Percentiles rank a stretch among this genome's conserved stretches.
These are phyloP conservation scores for Actinomortierella ambigua DNA, from an alignment of 371 early-diverging fungal species.

Conservation along the genomic window DNA sequence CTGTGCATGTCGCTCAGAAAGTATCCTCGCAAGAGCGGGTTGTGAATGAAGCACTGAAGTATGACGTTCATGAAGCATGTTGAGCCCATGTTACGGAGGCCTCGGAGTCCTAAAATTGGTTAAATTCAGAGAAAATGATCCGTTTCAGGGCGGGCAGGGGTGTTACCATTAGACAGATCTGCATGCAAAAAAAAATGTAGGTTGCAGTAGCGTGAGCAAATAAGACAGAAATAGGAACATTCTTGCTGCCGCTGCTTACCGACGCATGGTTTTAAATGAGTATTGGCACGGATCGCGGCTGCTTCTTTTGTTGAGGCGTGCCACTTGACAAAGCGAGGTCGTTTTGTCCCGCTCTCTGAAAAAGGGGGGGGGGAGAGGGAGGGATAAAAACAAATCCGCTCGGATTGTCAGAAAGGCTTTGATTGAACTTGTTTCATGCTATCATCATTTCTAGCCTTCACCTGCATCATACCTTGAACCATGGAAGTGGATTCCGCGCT, in stretches of 20 bases:
- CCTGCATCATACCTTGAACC: conserved; percentile 43
- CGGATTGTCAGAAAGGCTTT: too few species aligned
- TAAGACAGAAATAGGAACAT: neutral
- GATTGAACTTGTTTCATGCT: too few species aligned
- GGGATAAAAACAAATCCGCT: conserved; percentile 18
- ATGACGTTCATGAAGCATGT: conserved; percentile 97
- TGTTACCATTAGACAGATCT: too few species aligned
- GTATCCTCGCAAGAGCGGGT: conserved; percentile 85
- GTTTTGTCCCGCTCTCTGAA: conserved; percentile 54
- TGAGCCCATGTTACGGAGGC: conserved; percentile 90
- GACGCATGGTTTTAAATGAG: conserved; percentile 57
- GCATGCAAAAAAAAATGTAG: neutral
- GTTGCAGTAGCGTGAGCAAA: neutral
- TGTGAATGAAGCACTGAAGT: conserved; percentile 90
- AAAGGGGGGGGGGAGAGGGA: conserved; percentile 43
- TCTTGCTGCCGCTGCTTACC: conserved; percentile 9
- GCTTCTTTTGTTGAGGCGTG: conserved; percentile 61
- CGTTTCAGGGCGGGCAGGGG: neutral
- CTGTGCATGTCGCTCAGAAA: conserved; percentile 89
- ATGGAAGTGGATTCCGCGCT: conserved; percentile 64
- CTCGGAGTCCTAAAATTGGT: conserved; percentile 73
- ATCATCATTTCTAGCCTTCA: conserved; percentile 21
- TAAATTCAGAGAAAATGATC: neutral
- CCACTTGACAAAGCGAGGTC: conserved; percentile 52
- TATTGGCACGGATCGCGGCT: conserved; percentile 49